phyloP scores from a whole-genome alignment of 495 filamentous ascomycete species.

The Lepidopterella palustris region DNA sequence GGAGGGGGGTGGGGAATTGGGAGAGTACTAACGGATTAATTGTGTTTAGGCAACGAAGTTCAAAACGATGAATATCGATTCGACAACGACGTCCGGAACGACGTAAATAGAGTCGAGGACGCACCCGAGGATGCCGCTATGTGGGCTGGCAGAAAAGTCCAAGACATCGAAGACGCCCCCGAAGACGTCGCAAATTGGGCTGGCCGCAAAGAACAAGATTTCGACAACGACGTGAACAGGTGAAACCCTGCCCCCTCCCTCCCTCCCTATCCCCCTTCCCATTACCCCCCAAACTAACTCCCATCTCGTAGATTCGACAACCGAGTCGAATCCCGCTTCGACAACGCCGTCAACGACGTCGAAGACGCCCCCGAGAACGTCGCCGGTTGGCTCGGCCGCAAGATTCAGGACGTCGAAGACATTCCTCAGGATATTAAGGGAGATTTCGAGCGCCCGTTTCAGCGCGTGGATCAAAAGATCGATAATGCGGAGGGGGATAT shows the following conservation, averaged over 20 bases:
- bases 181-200: slow-evolving; percentile 38
- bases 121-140: slow-evolving; percentile 38
- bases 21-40: background rate
- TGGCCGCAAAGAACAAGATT: slow-evolving; percentile 37
- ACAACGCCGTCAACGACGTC: slow-evolving; percentile 26
- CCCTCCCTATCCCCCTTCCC: too few relatives aligned
- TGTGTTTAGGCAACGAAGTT: slow-evolving; percentile 17
- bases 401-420: slow-evolving; percentile 37
- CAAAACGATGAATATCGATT: slow-evolving; percentile 26
- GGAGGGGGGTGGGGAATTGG: background rate
- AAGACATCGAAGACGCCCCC: slow-evolving; percentile 38
- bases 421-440: slow-evolving; percentile 34
- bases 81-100: slow-evolving; percentile 13
- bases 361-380: slow-evolving; percentile 35
- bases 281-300: too few relatives aligned
- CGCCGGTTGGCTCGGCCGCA: slow-evolving; percentile 35
- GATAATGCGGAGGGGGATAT: slow-evolving; percentile 35
- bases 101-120: too few relatives aligned
- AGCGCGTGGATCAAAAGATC: slow-evolving; percentile 31
- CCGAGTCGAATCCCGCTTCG: slow-evolving; percentile 24
- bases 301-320: too few relatives aligned
- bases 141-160: slow-evolving; percentile 38
- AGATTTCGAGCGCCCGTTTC: too few relatives aligned
- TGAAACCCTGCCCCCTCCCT: too few relatives aligned
- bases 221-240: slow-evolving; percentile 36